Base-by-base conservation (phyloP, 2,329 filamentous ascomycete genomes). In the Claviceps digitariae region DNA sequence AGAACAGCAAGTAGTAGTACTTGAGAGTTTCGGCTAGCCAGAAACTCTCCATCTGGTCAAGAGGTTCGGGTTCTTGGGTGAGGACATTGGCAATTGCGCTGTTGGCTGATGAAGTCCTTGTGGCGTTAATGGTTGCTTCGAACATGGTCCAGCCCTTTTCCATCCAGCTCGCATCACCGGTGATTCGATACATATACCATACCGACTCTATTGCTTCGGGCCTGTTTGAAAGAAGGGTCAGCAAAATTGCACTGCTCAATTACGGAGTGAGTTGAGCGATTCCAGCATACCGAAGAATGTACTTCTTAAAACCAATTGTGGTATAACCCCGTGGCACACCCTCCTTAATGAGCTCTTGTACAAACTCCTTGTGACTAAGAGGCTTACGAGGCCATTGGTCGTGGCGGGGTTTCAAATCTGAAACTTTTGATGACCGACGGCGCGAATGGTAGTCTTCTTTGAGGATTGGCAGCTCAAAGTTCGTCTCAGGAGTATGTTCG, bases 101-200 rank as follows among this genome's bases (percentile, higher is more conserved):
- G 69, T 89, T 82, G 9, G 82, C 88, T 49, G 77, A 75, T 13
- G 80, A 70, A 0, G 86, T 84, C 40, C 74, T 71, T 2, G 87
- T 90, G 34, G 81, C 75, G 36, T 75, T 75, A 53, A 85, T 74
- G 50, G 93, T 81, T 21, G 84, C 75, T 57, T 82, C 71, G 65
- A 89, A 95, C 87, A 95, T 94, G 50, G 74, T 73, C 90, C 90
- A 95, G 17, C 87, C 90, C 59, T 85, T 84, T 29, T 94, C 87
- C 64, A 85, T 84, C 76, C 87, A 89, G 4, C 69, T 67, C 1
- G 75, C 69, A 58, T 93, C 85, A 48, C 88, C 90, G 0, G 88
- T 94, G 67, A 94, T 88, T 63, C 90, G 86, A 71, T 94, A 93
- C 74, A 94, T 84, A 70, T 90, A 87, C 77, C 89, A 94, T 15